Base-by-base conservation (phyloP, 805 yeast genomes). In the Starmera amethionina region DNA sequence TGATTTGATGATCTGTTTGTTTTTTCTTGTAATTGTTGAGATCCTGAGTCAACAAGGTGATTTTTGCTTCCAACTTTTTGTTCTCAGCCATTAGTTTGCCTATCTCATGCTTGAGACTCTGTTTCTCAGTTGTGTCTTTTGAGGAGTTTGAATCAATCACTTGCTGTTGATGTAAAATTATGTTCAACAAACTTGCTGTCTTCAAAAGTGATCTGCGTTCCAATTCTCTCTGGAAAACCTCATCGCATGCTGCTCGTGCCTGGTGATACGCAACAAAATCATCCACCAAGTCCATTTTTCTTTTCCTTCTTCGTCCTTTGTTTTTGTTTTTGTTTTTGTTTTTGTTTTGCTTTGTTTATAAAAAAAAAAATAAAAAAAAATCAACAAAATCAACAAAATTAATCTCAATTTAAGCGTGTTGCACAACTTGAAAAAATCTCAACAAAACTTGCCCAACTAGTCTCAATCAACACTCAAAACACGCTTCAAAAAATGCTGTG, bases 21-120 rank as follows among this genome's bases (percentile, higher is more conserved):
- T 49, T 51, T 43, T 53, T 53, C 47, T 51, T 55, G 50, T 55
- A 32, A 37, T 46, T 45, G 25, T 50, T 50, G 39, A 56, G 44
- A 14, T 57, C 58, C 12, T 38, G 30, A 3, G 36, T 36, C 30
- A 49, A 38, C 2, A 39, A 37, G 4, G 48, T 40, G 5, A 51
- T 36, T 32, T 47, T 53, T 35, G 37, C 47, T 34, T 53, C 59
- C 19, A 47, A 29, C 2, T 50, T 40, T 36, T 47, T 48, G 44
- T 47, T 53, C 42, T 50, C 56, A 32, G 50, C 51, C 14, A 42
- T 46, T 1, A 40, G 7, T 35, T 49, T 54, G 2, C 39, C 27
- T 7, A 51, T 12, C 18, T 48, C 56, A n/a, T 47, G 51, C 30
- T 51, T 50, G n/a, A 47, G 16, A 2, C 45, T 30, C 12, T 43